Percentiles rank a stretch among this genome's conserved stretches.
Evolutionary conservation across 345 rosid genomes (phyloP).

Genomic region (Corchorus olitorius): DNA sequence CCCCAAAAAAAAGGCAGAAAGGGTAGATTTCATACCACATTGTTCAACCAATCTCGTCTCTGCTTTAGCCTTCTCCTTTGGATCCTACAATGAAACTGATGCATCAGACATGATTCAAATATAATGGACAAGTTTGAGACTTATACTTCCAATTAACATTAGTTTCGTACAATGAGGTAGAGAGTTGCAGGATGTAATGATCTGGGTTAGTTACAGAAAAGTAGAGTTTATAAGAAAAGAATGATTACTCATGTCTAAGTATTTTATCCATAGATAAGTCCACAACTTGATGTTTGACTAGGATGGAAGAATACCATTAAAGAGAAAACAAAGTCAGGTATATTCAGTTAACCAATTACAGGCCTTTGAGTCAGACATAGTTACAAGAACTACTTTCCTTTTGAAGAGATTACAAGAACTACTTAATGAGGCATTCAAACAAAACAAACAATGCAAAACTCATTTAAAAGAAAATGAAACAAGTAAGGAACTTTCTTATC

Average conservation of each 20-base stretch:
- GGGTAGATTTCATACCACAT: conserved; percentile 65
- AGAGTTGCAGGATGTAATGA: background rate
- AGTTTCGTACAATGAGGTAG: background rate
- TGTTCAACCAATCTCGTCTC: conserved; percentile 99
- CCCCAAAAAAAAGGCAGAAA: background rate
- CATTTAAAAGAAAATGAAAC: background rate
- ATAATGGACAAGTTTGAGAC: background rate
- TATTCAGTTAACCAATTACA: conserved; percentile 2
- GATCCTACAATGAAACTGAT: conserved; percentile 59
- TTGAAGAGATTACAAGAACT: too few relatives aligned
- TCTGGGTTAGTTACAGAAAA: background rate
- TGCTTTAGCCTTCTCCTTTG: conserved; percentile 98
- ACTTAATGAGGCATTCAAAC: background rate
- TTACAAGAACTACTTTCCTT: background rate
- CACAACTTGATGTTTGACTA: background rate
- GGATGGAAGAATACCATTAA: background rate
- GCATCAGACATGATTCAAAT: background rate
- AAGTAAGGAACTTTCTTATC: conserved; percentile 71
- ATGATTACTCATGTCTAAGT: too few relatives aligned
- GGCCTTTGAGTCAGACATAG: background rate
- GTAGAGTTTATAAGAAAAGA: background rate
- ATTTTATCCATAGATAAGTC: background rate
- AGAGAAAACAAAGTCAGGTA: background rate
- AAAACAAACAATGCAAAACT: background rate
- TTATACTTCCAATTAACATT: background rate